Evolutionary conservation across 768 basidiomycete genomes (phyloP), one percentile per base, ranked within the genome.

Genomic region (Xanthoconium stramineum): DNA sequence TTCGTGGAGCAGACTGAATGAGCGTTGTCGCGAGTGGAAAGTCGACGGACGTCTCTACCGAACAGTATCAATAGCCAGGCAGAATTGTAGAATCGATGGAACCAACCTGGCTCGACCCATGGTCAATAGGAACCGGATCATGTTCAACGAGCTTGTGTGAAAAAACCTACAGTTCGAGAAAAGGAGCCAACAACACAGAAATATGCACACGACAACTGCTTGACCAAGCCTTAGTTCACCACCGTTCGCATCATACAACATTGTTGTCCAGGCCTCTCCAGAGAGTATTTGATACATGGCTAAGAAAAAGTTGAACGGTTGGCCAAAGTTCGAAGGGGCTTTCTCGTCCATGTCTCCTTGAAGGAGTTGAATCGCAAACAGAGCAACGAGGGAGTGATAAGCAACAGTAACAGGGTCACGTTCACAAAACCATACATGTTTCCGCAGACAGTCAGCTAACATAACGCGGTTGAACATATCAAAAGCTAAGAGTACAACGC

Each of bases 201-300:
- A 93, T 13, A 91, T 65, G 10, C 87, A 79, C 0, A 86, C 78
- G 20, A 96, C 69, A 11, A 83, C 77, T 3, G 84, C 79, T 69
- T 97, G 94, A 2, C 85, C 80, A 10, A 85, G 80, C 1, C 70
- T 69, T 1, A 77, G 62, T 66, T 94, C 91, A 2, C 88, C 82
- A 10, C 66, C 68, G 0, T 85, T 80, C 9, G 86, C 78, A 7
- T 68, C 71, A 62, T 91, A 90, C 33, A 92, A 65, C 8, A 91
- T 77, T 57, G 82, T 75, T n/a, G 87, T 84, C 94, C 95, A 98
- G 69, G 97, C 92, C 73, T 98, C 96, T 0, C 92, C 91, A 0
- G 93, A 92, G 72, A 94, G 91, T 3, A 97, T 78, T 71, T 95
- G 82, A 67, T 95, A 98, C 61, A 94, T 78, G 0, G 83, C 91